Percentiles rank a stretch among this genome's conserved stretches.
Conservation (phyloP, 1,284 basidiomycete genomes). For the Microbotryum silenes-acaulis region DNA sequence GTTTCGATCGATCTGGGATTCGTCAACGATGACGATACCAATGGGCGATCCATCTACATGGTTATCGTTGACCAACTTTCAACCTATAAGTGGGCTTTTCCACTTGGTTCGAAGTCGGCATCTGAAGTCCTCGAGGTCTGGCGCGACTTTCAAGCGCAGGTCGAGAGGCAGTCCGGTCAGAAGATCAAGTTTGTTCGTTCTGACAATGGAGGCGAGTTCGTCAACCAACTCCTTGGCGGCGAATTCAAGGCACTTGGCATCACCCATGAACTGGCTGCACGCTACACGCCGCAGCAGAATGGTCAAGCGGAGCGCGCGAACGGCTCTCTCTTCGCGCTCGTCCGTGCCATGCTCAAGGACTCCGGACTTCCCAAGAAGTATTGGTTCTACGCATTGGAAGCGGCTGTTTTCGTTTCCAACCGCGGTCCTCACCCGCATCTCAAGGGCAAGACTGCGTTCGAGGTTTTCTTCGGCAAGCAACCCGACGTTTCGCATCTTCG, state of each 20-base stretch:
- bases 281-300: conserved; percentile 17
- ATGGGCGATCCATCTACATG: no score
- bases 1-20: no score
- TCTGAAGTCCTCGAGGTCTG: no score
- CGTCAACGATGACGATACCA: no score
- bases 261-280: conserved; percentile 2
- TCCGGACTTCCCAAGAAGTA: background rate
- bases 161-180: no score
- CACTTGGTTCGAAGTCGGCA: no score
- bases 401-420: background rate
- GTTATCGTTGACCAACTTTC: no score
- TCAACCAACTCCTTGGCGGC: background rate
- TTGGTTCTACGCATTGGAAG: background rate
- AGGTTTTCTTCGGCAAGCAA: background rate
- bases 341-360: conserved; percentile 3
- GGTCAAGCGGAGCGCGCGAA: background rate
- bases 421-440: background rate
- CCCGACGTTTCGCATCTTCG: background rate
- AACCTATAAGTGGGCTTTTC: no score
- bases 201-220: conserved; percentile 22
- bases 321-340: background rate
- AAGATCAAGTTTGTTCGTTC: background rate
- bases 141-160: no score
- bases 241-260: conserved; percentile 9
- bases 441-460: background rate